These are phyloP conservation scores for Eutrema salsugineum DNA, from an alignment of 441 rosid species.

Conservation along the genomic window DNA sequence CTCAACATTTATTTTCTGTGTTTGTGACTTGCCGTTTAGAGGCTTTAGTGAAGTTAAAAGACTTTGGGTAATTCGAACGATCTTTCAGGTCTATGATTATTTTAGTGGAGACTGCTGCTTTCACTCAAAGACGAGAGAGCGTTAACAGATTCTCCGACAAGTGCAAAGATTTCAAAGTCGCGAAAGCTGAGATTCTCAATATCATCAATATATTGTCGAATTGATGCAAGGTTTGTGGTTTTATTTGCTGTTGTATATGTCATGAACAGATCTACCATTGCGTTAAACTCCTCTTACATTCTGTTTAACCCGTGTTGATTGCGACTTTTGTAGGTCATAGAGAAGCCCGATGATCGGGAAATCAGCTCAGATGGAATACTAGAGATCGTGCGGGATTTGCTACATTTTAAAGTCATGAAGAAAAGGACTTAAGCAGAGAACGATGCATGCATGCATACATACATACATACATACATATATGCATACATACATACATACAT, in stretches of 20 bases:
- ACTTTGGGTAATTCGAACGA: neutral
- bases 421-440: slow-evolving; percentile 8
- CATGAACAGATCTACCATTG: neutral
- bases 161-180: slow-evolving; percentile 52
- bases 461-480: no score
- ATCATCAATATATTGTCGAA: slow-evolving; percentile 59
- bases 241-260: neutral
- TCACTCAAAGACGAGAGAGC: slow-evolving; percentile 56
- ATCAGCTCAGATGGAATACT: slow-evolving; percentile 16
- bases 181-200: slow-evolving; percentile 83
- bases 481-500: no score
- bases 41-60: neutral
- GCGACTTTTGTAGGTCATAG: slow-evolving; percentile 22
- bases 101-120: slow-evolving; percentile 52
- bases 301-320: neutral
- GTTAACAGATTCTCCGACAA: slow-evolving; percentile 46
- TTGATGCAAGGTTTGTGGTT: slow-evolving; percentile 49
- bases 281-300: neutral
- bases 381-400: slow-evolving; percentile 21
- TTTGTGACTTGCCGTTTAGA: neutral
- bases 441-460: no score
- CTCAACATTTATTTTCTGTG: neutral
- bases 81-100: slow-evolving; percentile 64
- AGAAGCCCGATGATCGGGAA: slow-evolving; percentile 1
- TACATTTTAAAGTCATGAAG: slow-evolving; percentile 1